Evolutionary conservation across 2,329 filamentous ascomycete species (phyloP), one percentile per base, ranked within the genome.

Genomic region (Neofusicoccum sp.): DNA sequence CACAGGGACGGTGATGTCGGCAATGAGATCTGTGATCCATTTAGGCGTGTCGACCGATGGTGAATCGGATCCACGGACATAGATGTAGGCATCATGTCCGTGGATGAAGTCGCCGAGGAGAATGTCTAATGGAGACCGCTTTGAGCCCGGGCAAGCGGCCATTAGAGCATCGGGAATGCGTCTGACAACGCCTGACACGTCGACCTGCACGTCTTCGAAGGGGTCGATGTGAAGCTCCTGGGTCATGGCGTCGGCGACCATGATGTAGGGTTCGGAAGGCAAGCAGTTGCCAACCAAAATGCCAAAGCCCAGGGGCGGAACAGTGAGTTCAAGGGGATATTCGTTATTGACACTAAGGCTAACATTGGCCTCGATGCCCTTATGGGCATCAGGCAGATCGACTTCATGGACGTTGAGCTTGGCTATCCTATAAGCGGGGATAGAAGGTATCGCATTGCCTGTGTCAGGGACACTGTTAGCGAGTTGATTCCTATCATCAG

Each of bases 281-380:
- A 84, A 81, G 75, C 95, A 99, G 63, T 91, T 91, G 44, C 91
- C 88, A 5, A 98, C 87, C 48, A 96, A 80, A 31, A 98, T 86
- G 64, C 93, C 87, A 70, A 98, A 97, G 0, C 85, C 87, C 61
- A 98, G 85, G 38, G 89, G 81, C 11, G 95, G 95, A 20, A 97
- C 79, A 24, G 85, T 83, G 58, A 97, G 78, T 62, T 87, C 84
- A 54, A 99, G 74, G 0, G 92, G 91, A 69, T 91, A 96, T 58
- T 86, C 80, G 73, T 98, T 96, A 68, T 84, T 80, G 28, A 91
- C 81, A 11, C 82, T 80, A 30, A 96, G 73, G 34, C 89, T 86
- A 30, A 92, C 87, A 75, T 96, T 90, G 44, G 90, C 92, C 47
- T 85, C 88, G 79, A 99, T 89, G 11, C 87, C 89, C 64, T 82